These are phyloP conservation scores for Mallotus repandus DNA, from an alignment of 441 rosid species.

Conservation along the genomic window DNA sequence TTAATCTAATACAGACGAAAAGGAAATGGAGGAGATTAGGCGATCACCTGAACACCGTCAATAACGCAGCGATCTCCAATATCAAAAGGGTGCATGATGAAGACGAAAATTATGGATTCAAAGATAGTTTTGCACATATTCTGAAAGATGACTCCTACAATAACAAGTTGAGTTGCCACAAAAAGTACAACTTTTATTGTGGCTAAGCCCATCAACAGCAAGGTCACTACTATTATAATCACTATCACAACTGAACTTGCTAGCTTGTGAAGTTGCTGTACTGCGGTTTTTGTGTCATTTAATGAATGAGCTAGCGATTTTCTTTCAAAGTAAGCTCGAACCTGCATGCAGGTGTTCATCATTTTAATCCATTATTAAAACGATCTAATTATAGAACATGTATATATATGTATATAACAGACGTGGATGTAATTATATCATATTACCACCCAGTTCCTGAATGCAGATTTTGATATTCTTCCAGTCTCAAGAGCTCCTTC, in stretches of 20 bases:
- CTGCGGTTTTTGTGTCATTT: constrained; percentile 45
- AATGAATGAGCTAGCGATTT: constrained; percentile 39
- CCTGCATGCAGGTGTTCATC: constrained; percentile 16
- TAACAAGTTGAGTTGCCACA: constrained; percentile 35
- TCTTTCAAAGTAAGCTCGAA: constrained; percentile 37
- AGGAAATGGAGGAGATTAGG: neutral
- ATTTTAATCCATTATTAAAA: too few relatives aligned
- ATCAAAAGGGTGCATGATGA: constrained; percentile 49
- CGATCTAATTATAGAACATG: too few relatives aligned
- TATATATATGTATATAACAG: too few relatives aligned
- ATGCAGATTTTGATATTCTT: constrained; percentile 30
- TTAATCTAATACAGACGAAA: too few relatives aligned
- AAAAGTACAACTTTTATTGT: constrained; percentile 31
- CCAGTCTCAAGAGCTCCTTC: constrained; percentile 42
- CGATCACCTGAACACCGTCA: constrained; percentile 42
- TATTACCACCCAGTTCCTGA: constrained; percentile 44
- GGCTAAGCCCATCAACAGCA: constrained; percentile 38
- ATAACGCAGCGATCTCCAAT: constrained; percentile 52
- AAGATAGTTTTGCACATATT: constrained; percentile 44
- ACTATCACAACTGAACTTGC: constrained; percentile 31
- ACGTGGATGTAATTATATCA: too few relatives aligned
- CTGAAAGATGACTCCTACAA: constrained; percentile 38
- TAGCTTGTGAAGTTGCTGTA: constrained; percentile 40
- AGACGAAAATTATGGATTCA: constrained; percentile 42
- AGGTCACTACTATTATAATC: constrained; percentile 29